phyloP scores from a whole-genome alignment of 495 filamentous ascomycete species.

The Bathelium albidoporum region DNA sequence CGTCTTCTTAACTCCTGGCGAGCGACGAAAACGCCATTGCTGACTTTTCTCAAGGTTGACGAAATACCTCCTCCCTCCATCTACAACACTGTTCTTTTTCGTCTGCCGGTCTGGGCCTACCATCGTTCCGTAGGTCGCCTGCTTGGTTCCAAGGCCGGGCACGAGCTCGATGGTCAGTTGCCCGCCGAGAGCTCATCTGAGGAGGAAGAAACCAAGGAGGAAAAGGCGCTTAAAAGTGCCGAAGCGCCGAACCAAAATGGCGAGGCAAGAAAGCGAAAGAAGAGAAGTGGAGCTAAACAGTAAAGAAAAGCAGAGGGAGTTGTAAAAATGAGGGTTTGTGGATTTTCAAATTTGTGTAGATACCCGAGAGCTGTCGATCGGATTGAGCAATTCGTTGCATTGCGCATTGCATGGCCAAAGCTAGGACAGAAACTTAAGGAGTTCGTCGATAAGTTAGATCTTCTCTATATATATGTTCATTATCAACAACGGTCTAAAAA shows the following conservation, averaged over 20 bases:
- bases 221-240: constrained; percentile 22
- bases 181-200: constrained; percentile 15
- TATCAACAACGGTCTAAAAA: neutral
- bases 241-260: constrained; percentile 26
- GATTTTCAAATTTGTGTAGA: neutral
- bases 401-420: too few species aligned
- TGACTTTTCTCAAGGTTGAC: constrained; percentile 25
- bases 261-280: constrained; percentile 31
- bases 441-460: too few species aligned
- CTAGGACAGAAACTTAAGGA: too few species aligned
- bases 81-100: constrained; percentile 33
- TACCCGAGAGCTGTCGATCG: constrained; percentile 1
- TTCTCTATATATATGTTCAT: neutral
- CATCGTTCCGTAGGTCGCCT: constrained; percentile 27
- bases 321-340: neutral
- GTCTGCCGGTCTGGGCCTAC: constrained; percentile 32
- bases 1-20: neutral
- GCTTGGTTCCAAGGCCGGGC: neutral
- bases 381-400: too few species aligned
- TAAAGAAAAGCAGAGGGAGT: neutral
- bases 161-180: constrained; percentile 12
- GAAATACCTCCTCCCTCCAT: constrained; percentile 32
- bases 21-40: neutral
- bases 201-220: constrained; percentile 16
- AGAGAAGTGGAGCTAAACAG: constrained; percentile 15